These are phyloP conservation scores for Aspergillus asperescens DNA, from an alignment of 495 filamentous ascomycete genomes.

Conservation along the genomic window DNA sequence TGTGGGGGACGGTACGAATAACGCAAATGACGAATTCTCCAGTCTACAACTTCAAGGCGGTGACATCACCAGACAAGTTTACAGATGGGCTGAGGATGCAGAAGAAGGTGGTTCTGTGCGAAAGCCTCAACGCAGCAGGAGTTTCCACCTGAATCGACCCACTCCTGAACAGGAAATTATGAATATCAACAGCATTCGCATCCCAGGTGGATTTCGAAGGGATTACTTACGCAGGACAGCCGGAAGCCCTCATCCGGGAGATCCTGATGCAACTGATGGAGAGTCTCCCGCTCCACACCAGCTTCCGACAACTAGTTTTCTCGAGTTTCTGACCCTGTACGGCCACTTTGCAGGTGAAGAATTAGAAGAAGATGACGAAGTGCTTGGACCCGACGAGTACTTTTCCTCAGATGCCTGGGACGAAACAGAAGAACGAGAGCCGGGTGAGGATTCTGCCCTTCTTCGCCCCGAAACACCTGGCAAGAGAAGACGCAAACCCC, in stretches of 20 bases:
- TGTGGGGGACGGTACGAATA: slow-evolving; percentile 43
- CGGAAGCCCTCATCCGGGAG: slow-evolving; percentile 45
- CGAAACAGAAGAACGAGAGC: slow-evolving; percentile 60
- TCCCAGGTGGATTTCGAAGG: slow-evolving; percentile 88
- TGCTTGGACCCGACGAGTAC: slow-evolving; percentile 75
- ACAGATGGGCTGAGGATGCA: slow-evolving; percentile 87
- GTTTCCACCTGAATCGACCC: slow-evolving; percentile 72
- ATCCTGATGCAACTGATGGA: slow-evolving; percentile 23
- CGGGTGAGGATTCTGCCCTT: slow-evolving; percentile 76
- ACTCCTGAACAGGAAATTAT: slow-evolving; percentile 71
- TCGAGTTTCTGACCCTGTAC: slow-evolving; percentile 91
- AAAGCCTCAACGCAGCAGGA: slow-evolving; percentile 60
- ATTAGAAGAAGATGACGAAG: slow-evolving; percentile 92
- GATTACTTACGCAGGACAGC: slow-evolving; percentile 73
- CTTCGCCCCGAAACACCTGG: slow-evolving; percentile 60
- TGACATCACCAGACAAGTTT: slow-evolving; percentile 89
- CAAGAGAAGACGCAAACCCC: slow-evolving; percentile 64
- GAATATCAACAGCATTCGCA: slow-evolving; percentile 80
- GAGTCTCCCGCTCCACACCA: slow-evolving; percentile 47
- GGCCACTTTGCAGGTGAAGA: slow-evolving; percentile 97
- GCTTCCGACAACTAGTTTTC: slow-evolving; percentile 81
- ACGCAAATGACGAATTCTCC: slow-evolving; percentile 78
- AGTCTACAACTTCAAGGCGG: slow-evolving; percentile 88
- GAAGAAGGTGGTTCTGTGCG: slow-evolving; percentile 51
- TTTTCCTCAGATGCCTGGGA: slow-evolving; percentile 65